Conservation (phyloP, 2,329 filamentous ascomycete genomes). For the Penicillium occitanis region DNA sequence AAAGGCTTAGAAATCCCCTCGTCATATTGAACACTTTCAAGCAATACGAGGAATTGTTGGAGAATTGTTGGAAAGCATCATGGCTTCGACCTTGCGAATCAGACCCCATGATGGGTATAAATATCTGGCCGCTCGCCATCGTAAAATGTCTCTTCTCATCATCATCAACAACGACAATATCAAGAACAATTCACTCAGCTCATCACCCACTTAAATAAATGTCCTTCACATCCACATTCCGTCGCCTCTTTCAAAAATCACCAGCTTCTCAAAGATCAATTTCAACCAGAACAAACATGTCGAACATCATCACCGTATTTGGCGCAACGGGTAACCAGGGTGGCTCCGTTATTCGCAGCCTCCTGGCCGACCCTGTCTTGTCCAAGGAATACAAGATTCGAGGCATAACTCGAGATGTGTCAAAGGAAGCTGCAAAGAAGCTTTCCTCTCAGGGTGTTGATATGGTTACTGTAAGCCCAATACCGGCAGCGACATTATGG, state of each 20-base stretch:
- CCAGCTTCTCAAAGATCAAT: background rate
- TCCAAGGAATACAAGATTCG: conserved; percentile 54
- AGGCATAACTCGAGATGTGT: conserved; percentile 55
- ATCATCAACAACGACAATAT: background rate
- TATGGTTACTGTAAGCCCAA: conserved; percentile 33
- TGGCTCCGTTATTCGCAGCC: conserved; percentile 51
- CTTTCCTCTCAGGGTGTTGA: conserved; percentile 52
- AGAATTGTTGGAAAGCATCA: background rate
- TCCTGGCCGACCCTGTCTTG: conserved; percentile 47
- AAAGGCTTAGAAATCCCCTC: conserved; percentile 1
- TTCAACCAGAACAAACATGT: conserved; percentile 24
- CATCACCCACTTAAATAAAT: background rate
- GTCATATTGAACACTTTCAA: background rate
- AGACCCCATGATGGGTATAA: background rate
- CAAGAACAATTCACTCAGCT: background rate
- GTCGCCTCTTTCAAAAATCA: background rate
- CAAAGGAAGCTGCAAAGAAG: conserved; percentile 46
- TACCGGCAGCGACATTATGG: background rate
- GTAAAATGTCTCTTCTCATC: background rate
- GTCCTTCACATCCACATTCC: background rate
- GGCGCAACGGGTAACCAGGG: conserved; percentile 62
- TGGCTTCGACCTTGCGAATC: background rate
- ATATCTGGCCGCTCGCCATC: background rate
- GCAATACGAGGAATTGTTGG: background rate
- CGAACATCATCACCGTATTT: conserved; percentile 51